phyloP scores from a whole-genome alignment of 495 filamentous ascomycete genomes.

The Annulohypoxylon bovei region DNA sequence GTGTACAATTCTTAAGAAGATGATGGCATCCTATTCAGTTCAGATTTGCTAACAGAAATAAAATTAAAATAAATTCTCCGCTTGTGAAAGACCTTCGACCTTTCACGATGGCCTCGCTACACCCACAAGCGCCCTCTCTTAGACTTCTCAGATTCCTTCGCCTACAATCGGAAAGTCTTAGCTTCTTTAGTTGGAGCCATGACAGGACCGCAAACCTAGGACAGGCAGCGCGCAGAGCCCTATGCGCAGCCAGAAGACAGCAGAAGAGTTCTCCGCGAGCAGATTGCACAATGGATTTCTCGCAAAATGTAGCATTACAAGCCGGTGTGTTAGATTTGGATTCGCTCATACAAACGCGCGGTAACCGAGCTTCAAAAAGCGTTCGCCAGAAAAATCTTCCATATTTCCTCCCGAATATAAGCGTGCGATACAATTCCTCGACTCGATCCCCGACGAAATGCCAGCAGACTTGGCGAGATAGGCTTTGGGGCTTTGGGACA shows the following conservation, averaged over 20 bases:
- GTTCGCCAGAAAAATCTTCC: constrained; percentile 9
- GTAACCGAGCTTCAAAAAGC: constrained; percentile 14
- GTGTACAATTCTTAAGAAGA: background rate
- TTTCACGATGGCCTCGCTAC: constrained; percentile 45
- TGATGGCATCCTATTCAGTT: constrained; percentile 24
- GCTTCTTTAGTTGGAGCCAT: constrained; percentile 60
- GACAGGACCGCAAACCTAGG: constrained; percentile 41
- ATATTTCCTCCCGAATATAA: constrained; percentile 26
- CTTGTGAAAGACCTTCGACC: background rate
- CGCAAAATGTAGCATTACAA: constrained; percentile 46
- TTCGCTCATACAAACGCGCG: constrained; percentile 50
- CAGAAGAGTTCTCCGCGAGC: constrained; percentile 21
- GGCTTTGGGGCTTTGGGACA: constrained; percentile 59
- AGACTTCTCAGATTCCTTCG: constrained; percentile 70
- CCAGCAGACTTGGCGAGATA: constrained; percentile 63
- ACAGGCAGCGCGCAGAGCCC: constrained; percentile 24
- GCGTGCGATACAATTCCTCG: constrained; percentile 51
- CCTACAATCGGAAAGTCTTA: constrained; percentile 64
- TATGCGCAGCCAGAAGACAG: constrained; percentile 41
- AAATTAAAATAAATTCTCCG: background rate
- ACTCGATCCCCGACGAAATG: constrained; percentile 52
- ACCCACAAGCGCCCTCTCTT: constrained; percentile 62
- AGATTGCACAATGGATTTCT: constrained; percentile 3
- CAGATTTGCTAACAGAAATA: constrained; percentile 20
- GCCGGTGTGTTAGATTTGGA: constrained; percentile 57